Base-by-base conservation (phyloP, 306 rosid genomes). In the Lablab purpureus region DNA sequence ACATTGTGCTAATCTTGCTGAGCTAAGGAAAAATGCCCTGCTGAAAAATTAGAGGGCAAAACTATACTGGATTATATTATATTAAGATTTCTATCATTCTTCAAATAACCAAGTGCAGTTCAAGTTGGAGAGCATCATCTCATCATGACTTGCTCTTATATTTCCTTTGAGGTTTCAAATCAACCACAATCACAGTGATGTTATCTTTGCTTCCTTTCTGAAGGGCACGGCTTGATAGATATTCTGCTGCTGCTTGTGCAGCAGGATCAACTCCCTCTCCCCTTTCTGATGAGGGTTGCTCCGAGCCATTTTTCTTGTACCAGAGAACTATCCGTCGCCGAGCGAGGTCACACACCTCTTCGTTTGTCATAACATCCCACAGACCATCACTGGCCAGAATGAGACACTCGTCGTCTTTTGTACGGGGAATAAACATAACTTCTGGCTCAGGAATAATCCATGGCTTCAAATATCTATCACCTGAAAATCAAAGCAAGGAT, bases 361-460 rank as follows among this genome's bases (percentile, higher is more conserved):
- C 97, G 1, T 92, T 90, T 2, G 96, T 46, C 97, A 94, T 89
- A 40, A 94, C 97, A 50, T 94, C 98, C 98, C 98, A 94, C 27
- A 94, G 82, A 75, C 98, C 98, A 64, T 80, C 83, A 9, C 83
- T 80, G 18, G 83, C 83, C 13, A 80, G 47, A 62, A 80, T 72
- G 55, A 94, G 96, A 87, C 97, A 94, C 58, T 94, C 96, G 0
- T 94, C 98, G 0, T 92, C 96, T 78, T 87, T 91, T 0, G 96
- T 74, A 25, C 98, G 91, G 22, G 98, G 91, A 84, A 94, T 59
- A 69, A 94, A 89, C 60, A 36, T 88, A 67, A 94, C 94, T 86
- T 94, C 98, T 23, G 97, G 98, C 41, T 94, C 98, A 1, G 97
- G 98, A 82, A 94, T 90, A 80, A 92, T 94, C 96, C 93, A 94